Conservation (phyloP, 2,329 filamentous ascomycete genomes). For the Coniella vitis region DNA sequence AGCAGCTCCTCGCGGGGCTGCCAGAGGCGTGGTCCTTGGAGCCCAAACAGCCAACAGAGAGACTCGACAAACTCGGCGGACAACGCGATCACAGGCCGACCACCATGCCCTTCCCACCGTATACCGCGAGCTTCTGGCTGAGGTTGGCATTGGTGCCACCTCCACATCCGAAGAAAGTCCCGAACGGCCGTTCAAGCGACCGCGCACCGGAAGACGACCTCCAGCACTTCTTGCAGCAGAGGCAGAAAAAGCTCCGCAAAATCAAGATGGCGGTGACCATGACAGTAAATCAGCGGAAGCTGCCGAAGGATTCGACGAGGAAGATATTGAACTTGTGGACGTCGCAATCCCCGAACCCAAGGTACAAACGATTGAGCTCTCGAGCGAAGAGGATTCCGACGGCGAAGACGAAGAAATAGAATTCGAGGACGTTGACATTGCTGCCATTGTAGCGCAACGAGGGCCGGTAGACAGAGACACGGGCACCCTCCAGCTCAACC, state of each 20-base stretch:
- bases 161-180: conserved; percentile 20
- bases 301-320: conserved; percentile 22
- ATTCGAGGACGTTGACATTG: conserved; percentile 45
- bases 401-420: conserved; percentile 36
- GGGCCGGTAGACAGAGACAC: conserved; percentile 18
- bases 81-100: conserved; percentile 21
- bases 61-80: conserved; percentile 16
- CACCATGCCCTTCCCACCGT: conserved; percentile 29
- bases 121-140: conserved; percentile 42
- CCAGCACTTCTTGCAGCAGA: neutral
- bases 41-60: conserved; percentile 9
- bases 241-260: neutral
- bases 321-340: conserved; percentile 43
- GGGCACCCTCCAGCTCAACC: conserved; percentile 42
- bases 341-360: conserved; percentile 40
- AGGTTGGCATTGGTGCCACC: conserved; percentile 35
- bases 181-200: conserved; percentile 37
- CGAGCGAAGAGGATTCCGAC: conserved; percentile 37
- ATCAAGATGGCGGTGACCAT: neutral
- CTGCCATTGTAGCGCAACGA: conserved; percentile 18
- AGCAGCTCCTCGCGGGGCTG: neutral
- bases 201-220: conserved; percentile 27
- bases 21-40: conserved; percentile 6
- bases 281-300: neutral
- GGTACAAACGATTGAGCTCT: conserved; percentile 46